Base-by-base conservation (phyloP, 164 flowering plant species). In the Vitis amurensis region DNA sequence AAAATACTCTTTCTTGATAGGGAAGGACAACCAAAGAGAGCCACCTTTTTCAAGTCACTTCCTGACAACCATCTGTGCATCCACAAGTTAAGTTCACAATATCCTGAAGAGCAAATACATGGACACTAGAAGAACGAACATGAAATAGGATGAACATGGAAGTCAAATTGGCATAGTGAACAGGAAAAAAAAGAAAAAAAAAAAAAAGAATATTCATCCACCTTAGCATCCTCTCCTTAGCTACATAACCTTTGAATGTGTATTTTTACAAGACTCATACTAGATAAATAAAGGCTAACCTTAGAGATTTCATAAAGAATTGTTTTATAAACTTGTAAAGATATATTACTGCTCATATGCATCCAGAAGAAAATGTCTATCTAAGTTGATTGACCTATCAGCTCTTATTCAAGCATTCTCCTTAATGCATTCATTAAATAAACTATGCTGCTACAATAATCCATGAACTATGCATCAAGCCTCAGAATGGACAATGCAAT, bases 21-120 rank as follows among this genome's bases (percentile, higher is more conserved):
- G 57, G 91, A 84, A 63, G 98, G 98, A 61, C 98, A 94, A 50
- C 98, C 98, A 70, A 85, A 88, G 49, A 80, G 80, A 8, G 93
- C 93, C n/a, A 91, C 80, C 58, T 71, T 78, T 77, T 86, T 93
- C 82, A 91, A 69, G 63, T 89, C 85, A 67, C 84, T 77, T 14
- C 88, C 90, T 50, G 93, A 88, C 74, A 91, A 76, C 94, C 89
- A 87, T 74, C 98, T 91, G 84, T 2, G 49, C 59, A 37, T 63
- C 69, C 68, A 74, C 56, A 37, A 16, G 14, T 44, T 50, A 48
- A 50, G 66, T 56, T 55, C 1, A 50, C 9, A 64, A 57, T 14
- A 23, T 23, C 27, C 27, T 23, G 27, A 23, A 23, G 27, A 51
- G 14, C 23, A 10, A 64, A 51, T 8, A 7, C 2, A 53, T 9